Evolutionary conservation across 2,329 filamentous ascomycete species (phyloP), one percentile per base, ranked within the genome.

Genomic region (Penicillium digitatum): DNA sequence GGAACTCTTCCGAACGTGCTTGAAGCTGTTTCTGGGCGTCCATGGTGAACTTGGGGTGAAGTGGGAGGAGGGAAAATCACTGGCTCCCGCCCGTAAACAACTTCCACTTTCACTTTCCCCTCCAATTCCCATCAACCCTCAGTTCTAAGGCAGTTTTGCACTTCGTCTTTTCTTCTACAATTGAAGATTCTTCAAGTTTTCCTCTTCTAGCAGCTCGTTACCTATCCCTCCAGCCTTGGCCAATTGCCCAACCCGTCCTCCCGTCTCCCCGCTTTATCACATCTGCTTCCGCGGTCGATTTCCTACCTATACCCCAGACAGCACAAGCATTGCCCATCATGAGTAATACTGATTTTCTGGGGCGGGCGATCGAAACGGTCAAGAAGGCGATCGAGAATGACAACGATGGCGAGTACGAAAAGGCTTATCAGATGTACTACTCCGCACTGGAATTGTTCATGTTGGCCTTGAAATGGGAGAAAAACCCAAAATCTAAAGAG

Each of bases 401-500:
- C 79, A 95, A 93, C 64, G 88, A 89, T 43, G 92, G 90, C 72
- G 90, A 97, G 72, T 99, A 99, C 77, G 91, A 96, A 69, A 93
- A 95, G 75, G 94, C 94, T 54, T 97, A 97, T 74, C 89, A 96
- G 72, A 82, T 88, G 60, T 99, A 99, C 83, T 96, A 96, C 80
- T 87, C 90, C 65, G 87, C 93, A 48, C 88, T 99, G 66, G 93
- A 99, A 77, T 85, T 97, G 55, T 99, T 97, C 81, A 96, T 99
- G 89, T 88, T 97, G 58, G 94, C 94, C 32, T 82, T 99, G 57
- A 99, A 99, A 81, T 99, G 93, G 93, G 94, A 99, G 79, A 99
- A 97, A 83, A 97, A 96, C 78, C 86, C 89, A 61, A 93, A 92
- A 67, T 92, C 90, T 61, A 97, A 97, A 80, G 91, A 95, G 72